These are phyloP conservation scores for Cryptococcus maquisensis DNA, from an alignment of 1,284 basidiomycete species.

Conservation along the genomic window DNA sequence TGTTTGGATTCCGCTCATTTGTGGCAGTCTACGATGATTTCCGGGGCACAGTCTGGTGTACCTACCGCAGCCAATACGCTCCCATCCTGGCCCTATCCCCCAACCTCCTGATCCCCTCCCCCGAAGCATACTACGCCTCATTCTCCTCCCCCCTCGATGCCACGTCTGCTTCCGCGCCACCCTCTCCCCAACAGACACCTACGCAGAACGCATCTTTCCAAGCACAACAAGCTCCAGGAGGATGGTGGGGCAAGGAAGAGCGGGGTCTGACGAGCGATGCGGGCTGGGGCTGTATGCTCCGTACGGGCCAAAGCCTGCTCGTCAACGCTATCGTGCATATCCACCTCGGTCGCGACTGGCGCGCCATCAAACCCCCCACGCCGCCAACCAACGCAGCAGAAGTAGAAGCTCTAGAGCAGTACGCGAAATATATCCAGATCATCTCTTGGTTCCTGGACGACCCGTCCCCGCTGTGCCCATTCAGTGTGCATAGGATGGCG, in stretches of 20 bases:
- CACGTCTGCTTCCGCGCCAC: slow-evolving; percentile 23
- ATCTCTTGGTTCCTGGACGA: slow-evolving; percentile 94
- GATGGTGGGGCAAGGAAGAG: slow-evolving; percentile 54
- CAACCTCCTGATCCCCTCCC: slow-evolving; percentile 34
- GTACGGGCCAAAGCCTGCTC: slow-evolving; percentile 88
- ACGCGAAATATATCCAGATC: slow-evolving; percentile 71
- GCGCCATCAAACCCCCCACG: slow-evolving; percentile 43
- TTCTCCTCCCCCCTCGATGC: slow-evolving; percentile 50
- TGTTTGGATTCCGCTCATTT: neutral
- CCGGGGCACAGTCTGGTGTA: slow-evolving; percentile 79
- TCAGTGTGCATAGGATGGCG: slow-evolving; percentile 95
- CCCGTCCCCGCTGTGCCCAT: slow-evolving; percentile 80
- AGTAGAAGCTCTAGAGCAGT: slow-evolving; percentile 32
- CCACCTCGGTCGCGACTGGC: slow-evolving; percentile 85
- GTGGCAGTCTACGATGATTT: slow-evolving; percentile 82
- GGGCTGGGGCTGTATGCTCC: slow-evolving; percentile 97
- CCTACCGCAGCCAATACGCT: slow-evolving; percentile 83
- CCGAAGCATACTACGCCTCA: slow-evolving; percentile 53
- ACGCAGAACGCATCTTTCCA: neutral
- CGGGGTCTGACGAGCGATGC: slow-evolving; percentile 86
- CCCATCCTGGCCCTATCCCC: slow-evolving; percentile 63
- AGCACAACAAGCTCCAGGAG: slow-evolving; percentile 4
- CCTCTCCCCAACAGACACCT: neutral
- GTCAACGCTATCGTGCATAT: slow-evolving; percentile 81
- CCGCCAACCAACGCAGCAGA: slow-evolving; percentile 16